These are phyloP conservation scores for Fusarium tupiense DNA, from an alignment of 2,329 filamentous ascomycete genomes.

Conservation along the genomic window DNA sequence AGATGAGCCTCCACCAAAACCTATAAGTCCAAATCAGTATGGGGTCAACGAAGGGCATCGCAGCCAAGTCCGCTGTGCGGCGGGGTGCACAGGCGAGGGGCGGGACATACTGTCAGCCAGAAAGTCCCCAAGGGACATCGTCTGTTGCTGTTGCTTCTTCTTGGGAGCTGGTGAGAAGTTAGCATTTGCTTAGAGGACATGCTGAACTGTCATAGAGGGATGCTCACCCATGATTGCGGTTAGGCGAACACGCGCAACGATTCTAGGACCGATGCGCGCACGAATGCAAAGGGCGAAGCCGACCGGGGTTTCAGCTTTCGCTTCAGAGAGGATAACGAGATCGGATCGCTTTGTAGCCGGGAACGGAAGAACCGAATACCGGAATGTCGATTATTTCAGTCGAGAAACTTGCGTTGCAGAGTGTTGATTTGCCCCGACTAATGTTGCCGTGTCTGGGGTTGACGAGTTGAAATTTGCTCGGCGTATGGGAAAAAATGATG, in stretches of 20 bases:
- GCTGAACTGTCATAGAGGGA: background rate
- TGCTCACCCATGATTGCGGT: constrained; percentile 71
- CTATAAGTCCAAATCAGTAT: constrained; percentile 47
- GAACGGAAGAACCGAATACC: background rate
- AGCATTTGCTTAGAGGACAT: constrained; percentile 9
- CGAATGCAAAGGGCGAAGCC: constrained; percentile 44
- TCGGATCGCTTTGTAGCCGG: constrained; percentile 15
- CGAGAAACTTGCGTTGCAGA: constrained; percentile 36
- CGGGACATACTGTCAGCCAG: constrained; percentile 82
- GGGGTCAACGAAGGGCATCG: constrained; percentile 32
- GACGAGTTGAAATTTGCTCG: constrained; percentile 57
- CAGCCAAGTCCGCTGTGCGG: constrained; percentile 33
- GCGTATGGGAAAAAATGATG: constrained; percentile 51
- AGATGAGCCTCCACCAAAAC: constrained; percentile 78
- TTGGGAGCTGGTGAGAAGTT: constrained; percentile 74
- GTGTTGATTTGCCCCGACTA: constrained; percentile 50
- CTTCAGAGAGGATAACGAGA: constrained; percentile 24
- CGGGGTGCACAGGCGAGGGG: constrained; percentile 44
- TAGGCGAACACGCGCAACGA: constrained; percentile 59
- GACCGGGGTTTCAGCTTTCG: constrained; percentile 45
- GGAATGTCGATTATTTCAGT: constrained; percentile 16
- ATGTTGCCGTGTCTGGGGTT: constrained; percentile 55
- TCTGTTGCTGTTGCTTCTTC: constrained; percentile 87
- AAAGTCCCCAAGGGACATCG: constrained; percentile 98
- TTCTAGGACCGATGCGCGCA: constrained; percentile 53